Evolutionary conservation across 176 grass and related monocot genomes (phyloP), one percentile per base, ranked within the genome.

Genomic region (Juncus effusus): DNA sequence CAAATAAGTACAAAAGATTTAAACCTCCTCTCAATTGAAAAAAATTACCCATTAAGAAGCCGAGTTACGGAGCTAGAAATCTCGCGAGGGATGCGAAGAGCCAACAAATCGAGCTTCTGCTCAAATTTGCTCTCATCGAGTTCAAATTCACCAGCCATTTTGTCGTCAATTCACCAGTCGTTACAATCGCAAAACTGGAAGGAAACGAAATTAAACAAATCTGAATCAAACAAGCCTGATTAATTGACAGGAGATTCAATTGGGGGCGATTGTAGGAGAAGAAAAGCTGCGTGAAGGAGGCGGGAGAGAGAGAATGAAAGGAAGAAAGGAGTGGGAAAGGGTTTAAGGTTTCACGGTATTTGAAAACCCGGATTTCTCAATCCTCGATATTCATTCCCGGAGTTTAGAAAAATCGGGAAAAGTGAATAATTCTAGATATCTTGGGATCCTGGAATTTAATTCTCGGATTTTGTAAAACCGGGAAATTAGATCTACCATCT

Each of bases 91-190:
- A 99, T 93, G 53, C 94, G 80, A 60, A 99, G 80, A 4, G 94
- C 80, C 77, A 59, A 78, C 11, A 93, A 80, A 53, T 86, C 61
- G 28, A 99, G 53, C 78, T 62, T 75, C 60, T 89, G 59, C 72
- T 99, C 94, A 63, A 99, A 99, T 70, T 77, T 89, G 50, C 76
- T 89, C 72, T 86, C 80, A 14, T 93, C 85, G 35, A 89, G 65
- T 58, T 73, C 84, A 70, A 88, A 72, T 57, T 72, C 68, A 44
- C 6, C 54, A 16, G 68, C 40, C 68, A 59, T 57, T 47, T 47
- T 59, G 38, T n/a, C 3, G 13, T 58, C 37, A 72, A 28, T 47
- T 72, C 36, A 5, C 44, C 44, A 47, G 2, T 5, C 44, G 44
- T 47, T 1, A 47, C 9, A 9, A 47, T 9, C 44, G 9, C 0